Evolutionary conservation across 352 stramenopile genomes (phyloP), one percentile per base, ranked within the genome.

Genomic region (Pythium phragmiticola): DNA sequence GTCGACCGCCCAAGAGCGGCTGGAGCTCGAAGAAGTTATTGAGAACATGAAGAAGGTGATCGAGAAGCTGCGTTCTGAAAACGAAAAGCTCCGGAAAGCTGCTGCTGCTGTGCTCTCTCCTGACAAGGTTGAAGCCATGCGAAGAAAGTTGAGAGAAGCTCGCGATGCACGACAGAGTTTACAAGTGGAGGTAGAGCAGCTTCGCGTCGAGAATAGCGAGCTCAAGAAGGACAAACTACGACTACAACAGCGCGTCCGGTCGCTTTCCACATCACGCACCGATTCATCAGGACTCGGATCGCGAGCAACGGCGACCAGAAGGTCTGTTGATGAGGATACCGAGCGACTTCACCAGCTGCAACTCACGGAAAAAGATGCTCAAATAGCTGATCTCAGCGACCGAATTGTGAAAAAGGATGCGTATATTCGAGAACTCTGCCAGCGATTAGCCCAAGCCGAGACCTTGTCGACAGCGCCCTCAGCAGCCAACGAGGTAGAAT

Each of bases 21-120:
- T 75, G 16, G 80, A 89, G 63, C 74, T 95, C 1, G 82, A 95
- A 56, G 73, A 87, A 48, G 80, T 94, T 57, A 84, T 92, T 36
- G 77, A 79, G 28, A 90, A 87, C 46, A 92, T 93, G 82, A 94
- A 92, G 60, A 80, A 78, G 42, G 81, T 90, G 34, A 93, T 92
- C 33, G 81, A 92, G 37, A 90, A 88, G 60, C 71, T 93, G 2
- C 86, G 83, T 7, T 50, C 58, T 3, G 86, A 95, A 52, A 95
- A 93, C 37, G 82, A 88, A 16, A 77, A 77, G 23, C 69, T 92
- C 0, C 73, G 76, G 21, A 80, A 77, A 52, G 73, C 42, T 6
- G 45, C 49, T 1, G 14, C 58, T 4, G 26, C 37, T 6, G 9
- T 51, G 23, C 53, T 82, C 9, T 66, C 77, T 14, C 71, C 77